Evolutionary conservation across 2,329 filamentous ascomycete species (phyloP), one percentile per base, ranked within the genome.

Genomic region (Hypoxylon sp.): DNA sequence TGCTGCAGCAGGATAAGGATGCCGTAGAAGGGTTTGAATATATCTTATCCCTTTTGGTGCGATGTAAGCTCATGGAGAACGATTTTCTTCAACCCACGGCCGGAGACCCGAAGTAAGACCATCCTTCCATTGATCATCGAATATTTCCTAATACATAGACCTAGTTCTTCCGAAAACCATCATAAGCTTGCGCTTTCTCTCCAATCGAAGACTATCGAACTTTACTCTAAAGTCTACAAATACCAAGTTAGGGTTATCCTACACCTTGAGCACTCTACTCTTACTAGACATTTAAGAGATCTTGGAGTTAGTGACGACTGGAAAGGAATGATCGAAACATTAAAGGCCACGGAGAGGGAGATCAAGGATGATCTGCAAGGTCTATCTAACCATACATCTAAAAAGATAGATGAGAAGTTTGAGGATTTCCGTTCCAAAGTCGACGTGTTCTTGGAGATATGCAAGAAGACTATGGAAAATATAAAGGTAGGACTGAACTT

Each of bases 151-250:
- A 61, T 19, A n/a, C 13, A 14, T 47, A 35, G 13, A 26, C 37
- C 19, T 29, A 61, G 57, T 8, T 24, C 24, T 13, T 13, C 57
- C 0, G 19, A 33, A 22, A 29, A 3, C 11, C 8, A 62, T 42
- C 11, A 35, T 9, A 17, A 62, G 2, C 42, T 48, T 37, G 31
- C 44, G 14, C 42, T 29, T 42, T 39, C 50, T 42, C 59, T 62
- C 31, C 59, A 55, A 14, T 37, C 50, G 19, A 62, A 62, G 59
- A 62, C 26, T 26, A 42, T 62, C 29, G 59, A 55, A 17, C n/a
- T 62, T 24, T 62, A 62, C 24, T 47, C 33, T 8, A 39, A 33
- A 13, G 22, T 62, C 13, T 62, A 62, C 31, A 37, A 26, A 37
- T 62, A 62, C 22, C 59, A 62, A 14, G 48, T 62, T 42, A 33